These are phyloP conservation scores for Pleurotus citrinopileatus DNA, from an alignment of 768 basidiomycete genomes.

Conservation along the genomic window DNA sequence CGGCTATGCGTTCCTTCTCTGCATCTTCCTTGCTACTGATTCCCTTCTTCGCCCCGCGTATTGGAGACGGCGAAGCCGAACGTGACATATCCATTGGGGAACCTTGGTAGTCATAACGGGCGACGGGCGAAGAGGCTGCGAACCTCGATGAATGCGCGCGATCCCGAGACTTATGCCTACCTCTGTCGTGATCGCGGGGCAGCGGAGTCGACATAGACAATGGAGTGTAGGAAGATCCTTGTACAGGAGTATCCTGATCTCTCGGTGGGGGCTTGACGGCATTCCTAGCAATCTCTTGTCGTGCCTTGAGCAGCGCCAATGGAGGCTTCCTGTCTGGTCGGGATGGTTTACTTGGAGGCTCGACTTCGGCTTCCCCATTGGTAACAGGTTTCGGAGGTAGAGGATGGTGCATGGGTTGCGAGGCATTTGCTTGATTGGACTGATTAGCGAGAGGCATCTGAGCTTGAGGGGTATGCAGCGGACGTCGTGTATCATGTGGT, in stretches of 20 bases:
- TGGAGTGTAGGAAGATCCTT: conserved; percentile 1
- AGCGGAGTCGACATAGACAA: conserved; percentile 16
- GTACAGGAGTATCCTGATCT: neutral
- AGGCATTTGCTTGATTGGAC: neutral
- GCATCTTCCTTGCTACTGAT: conserved; percentile 23
- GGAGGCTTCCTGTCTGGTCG: neutral
- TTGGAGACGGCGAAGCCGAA: conserved; percentile 29
- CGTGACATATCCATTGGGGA: conserved; percentile 18
- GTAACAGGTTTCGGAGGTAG: conserved; percentile 3
- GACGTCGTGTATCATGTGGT: conserved; percentile 2
- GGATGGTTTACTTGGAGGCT: neutral
- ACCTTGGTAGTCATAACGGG: conserved; percentile 7
- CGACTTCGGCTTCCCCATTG: neutral
- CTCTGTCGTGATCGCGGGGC: conserved; percentile 14
- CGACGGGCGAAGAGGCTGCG: conserved; percentile 16
- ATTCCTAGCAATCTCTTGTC: conserved; percentile 1
- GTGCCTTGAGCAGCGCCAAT: conserved; percentile 1
- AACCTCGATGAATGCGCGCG: conserved; percentile 24
- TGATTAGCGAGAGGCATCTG: neutral
- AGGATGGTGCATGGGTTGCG: conserved; percentile 1
- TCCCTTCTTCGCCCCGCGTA: conserved; percentile 6
- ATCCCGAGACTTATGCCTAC: conserved; percentile 15
- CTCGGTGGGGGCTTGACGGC: neutral
- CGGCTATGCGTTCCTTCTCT: conserved; percentile 35
- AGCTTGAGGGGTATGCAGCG: neutral